phyloP scores from a whole-genome alignment of 805 yeast genomes.

The Candida quercuum region DNA sequence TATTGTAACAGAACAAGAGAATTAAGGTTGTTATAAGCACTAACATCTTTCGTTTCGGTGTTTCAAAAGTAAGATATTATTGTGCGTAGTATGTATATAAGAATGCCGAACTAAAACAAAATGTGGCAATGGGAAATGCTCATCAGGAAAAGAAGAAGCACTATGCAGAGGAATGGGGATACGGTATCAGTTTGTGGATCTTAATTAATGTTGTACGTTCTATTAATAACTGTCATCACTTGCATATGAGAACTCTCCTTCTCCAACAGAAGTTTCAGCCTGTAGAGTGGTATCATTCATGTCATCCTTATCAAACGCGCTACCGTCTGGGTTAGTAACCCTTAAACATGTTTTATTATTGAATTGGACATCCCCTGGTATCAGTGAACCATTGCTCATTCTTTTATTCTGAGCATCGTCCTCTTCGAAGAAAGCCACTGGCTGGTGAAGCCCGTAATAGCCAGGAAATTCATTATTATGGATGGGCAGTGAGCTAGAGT shows the following conservation, averaged over 20 bases:
- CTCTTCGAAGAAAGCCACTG: not conserved
- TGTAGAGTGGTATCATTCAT: slow-evolving; percentile 2
- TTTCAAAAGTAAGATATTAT: too few species aligned
- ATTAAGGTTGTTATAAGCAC: too few species aligned
- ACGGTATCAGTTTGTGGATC: not conserved
- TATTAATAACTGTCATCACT: not conserved
- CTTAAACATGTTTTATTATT: not conserved
- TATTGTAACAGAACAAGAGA: too few species aligned
- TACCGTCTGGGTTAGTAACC: not conserved
- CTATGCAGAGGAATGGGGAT: not conserved
- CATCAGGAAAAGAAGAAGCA: not conserved
- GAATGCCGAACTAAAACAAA: too few species aligned
- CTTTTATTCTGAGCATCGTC: not conserved
- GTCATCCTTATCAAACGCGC: not conserved
- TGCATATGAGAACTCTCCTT: not conserved
- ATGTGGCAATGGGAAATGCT: too few species aligned
- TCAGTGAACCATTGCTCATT: not conserved
- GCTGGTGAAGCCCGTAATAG: not conserved
- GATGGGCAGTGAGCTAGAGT: not conserved
- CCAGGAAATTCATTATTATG: not conserved
- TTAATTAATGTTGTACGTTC: not conserved
- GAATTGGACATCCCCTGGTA: not conserved
- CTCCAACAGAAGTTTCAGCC: not conserved
- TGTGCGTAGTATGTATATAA: too few species aligned
- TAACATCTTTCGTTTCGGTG: too few species aligned